These are phyloP conservation scores for Musa acuminata DNA, from an alignment of 176 grass and related monocot genomes.

Conservation along the genomic window DNA sequence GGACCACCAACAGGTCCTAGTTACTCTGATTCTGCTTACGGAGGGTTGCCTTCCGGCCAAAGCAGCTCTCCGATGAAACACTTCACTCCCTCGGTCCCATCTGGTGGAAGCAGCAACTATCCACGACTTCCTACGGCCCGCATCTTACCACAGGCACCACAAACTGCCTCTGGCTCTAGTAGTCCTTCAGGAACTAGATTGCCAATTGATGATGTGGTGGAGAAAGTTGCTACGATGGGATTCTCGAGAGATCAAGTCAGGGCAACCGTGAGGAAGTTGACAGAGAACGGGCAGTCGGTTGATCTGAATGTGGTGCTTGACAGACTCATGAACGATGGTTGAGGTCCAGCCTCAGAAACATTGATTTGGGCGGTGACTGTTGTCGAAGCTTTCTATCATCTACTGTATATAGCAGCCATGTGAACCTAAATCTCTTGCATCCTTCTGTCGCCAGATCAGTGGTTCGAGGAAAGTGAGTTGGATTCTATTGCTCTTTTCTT, in stretches of 20 bases:
- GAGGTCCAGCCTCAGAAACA: slow-evolving; percentile 60
- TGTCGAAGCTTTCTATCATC: background rate
- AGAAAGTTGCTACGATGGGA: slow-evolving; percentile 89
- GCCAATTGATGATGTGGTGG: slow-evolving; percentile 66
- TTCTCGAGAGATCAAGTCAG: slow-evolving; percentile 92
- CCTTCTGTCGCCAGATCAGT: too few species aligned
- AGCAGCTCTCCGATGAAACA: slow-evolving; percentile 43
- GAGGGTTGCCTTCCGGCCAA: slow-evolving; percentile 54
- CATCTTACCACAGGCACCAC: slow-evolving; percentile 47
- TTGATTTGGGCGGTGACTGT: slow-evolving; percentile 50
- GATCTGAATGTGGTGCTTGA: slow-evolving; percentile 91
- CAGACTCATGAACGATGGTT: slow-evolving; percentile 70
- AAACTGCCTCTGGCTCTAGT: slow-evolving; percentile 29
- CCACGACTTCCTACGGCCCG: slow-evolving; percentile 54
- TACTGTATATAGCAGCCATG: too few species aligned
- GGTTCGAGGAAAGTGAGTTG: too few species aligned
- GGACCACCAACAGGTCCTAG: slow-evolving; percentile 33
- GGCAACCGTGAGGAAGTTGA: slow-evolving; percentile 61
- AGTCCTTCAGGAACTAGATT: slow-evolving; percentile 31
- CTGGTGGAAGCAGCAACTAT: slow-evolving; percentile 38
- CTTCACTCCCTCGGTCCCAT: slow-evolving; percentile 34
- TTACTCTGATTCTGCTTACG: slow-evolving; percentile 47
- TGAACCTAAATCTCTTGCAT: too few species aligned
- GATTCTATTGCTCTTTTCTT: too few species aligned
- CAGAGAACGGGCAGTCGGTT: slow-evolving; percentile 75